A percentile compares a stretch with the other conserved stretches of the same genome.
phyloP scores from a whole-genome alignment of 176 grass and related monocot genomes.

The Chloris gayana region DNA sequence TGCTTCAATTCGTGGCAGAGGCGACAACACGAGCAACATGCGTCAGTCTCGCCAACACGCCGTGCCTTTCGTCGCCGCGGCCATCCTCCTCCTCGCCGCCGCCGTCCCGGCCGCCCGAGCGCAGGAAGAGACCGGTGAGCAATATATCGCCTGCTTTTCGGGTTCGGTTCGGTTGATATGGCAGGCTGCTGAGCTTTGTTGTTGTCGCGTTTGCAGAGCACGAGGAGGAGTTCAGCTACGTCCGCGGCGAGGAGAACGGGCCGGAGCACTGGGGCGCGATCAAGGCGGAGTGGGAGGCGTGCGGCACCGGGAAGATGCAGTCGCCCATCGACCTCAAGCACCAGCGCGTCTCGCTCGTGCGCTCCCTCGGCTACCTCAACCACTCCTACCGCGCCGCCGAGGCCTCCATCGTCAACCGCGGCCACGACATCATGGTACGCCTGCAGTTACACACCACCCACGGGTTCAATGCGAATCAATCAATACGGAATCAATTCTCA shows the following conservation, averaged over 20 bases:
- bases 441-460: neutral
- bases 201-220: slow-evolving; percentile 32
- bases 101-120: slow-evolving; percentile 23
- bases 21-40: too few relatives aligned
- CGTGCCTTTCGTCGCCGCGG: too few relatives aligned
- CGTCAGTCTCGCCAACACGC: too few relatives aligned
- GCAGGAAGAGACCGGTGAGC: slow-evolving; percentile 41
- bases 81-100: neutral
- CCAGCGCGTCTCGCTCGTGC: slow-evolving; percentile 31
- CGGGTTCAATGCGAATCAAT: neutral
- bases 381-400: slow-evolving; percentile 52
- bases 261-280: slow-evolving; percentile 67
- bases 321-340: slow-evolving; percentile 71
- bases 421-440: slow-evolving; percentile 68
- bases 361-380: slow-evolving; percentile 49
- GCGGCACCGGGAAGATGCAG: slow-evolving; percentile 59
- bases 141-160: too few relatives aligned
- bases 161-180: neutral
- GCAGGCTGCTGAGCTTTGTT: neutral
- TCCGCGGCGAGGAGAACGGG: slow-evolving; percentile 28
- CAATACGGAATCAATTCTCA: neutral
- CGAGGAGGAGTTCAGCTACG: slow-evolving; percentile 69
- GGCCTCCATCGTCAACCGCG: slow-evolving; percentile 59
- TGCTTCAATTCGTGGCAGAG: too few relatives aligned
- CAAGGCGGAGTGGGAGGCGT: slow-evolving; percentile 58